Percentiles rank a stretch among this genome's conserved stretches.
phyloP scores from a whole-genome alignment of 805 yeast species.

The Starmerella bombicola region DNA sequence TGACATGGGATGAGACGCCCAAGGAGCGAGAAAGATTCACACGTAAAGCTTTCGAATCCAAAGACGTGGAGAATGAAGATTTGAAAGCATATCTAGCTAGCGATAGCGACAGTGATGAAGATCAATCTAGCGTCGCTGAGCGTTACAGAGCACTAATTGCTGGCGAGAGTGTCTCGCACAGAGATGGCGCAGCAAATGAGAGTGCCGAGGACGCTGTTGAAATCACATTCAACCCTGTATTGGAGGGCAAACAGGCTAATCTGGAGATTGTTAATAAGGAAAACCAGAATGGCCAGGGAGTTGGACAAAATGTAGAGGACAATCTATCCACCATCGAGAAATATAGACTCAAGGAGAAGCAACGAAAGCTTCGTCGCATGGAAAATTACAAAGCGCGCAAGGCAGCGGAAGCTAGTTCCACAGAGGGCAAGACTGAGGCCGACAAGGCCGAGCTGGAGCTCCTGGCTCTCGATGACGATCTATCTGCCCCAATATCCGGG shows the following conservation, averaged over 20 bases:
- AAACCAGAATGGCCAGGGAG: slow-evolving; percentile 7
- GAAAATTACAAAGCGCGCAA: slow-evolving; percentile 56
- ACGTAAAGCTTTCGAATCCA: slow-evolving; percentile 65
- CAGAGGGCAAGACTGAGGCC: slow-evolving; percentile 32
- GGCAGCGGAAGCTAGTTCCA: slow-evolving; percentile 36
- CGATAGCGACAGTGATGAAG: slow-evolving; percentile 27
- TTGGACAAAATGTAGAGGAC: slow-evolving; percentile 28
- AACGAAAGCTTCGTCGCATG: slow-evolving; percentile 75
- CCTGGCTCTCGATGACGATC: slow-evolving; percentile 57
- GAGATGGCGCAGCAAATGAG: slow-evolving; percentile 25
- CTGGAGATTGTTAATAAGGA: slow-evolving; percentile 21
- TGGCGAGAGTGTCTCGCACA: neutral
- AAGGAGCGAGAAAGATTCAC: slow-evolving; percentile 69
- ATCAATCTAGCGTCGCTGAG: slow-evolving; percentile 16
- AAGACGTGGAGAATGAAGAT: slow-evolving; percentile 49
- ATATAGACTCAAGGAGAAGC: slow-evolving; percentile 79
- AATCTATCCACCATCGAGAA: slow-evolving; percentile 69
- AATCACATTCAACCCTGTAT: slow-evolving; percentile 85
- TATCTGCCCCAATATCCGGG: slow-evolving; percentile 32
- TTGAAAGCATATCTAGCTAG: slow-evolving; percentile 53
- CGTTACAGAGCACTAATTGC: slow-evolving; percentile 21
- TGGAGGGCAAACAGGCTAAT: slow-evolving; percentile 35
- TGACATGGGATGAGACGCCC: slow-evolving; percentile 99
- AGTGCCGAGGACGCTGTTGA: slow-evolving; percentile 70
- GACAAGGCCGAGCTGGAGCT: slow-evolving; percentile 62